Evolutionary conservation across 1,139 yeast genomes (phyloP), one percentile per base, ranked within the genome.

Genomic region (Hyphopichia khmerensis): DNA sequence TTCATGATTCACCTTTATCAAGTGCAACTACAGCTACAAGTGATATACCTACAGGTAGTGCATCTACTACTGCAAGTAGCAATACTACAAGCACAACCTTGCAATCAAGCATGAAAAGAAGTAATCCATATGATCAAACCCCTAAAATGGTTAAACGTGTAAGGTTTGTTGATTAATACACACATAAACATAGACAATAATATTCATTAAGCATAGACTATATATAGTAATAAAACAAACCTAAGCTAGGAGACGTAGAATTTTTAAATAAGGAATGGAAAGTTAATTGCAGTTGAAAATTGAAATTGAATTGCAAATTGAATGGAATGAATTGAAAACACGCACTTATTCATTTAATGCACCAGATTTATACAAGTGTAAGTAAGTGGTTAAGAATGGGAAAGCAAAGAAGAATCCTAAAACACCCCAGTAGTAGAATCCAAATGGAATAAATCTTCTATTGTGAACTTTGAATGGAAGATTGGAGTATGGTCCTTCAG

Each of bases 391-490:
- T 55, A 84, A 68, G 74, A 84, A 82, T 64, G 95, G 95, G 64
- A 87, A 71, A 42, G 67, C 62, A 53, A 73, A 73, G 67, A 72
- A 71, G 59, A 69, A 62, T 6, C 90, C 83, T 61, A 88, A 79
- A 71, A 82, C 83, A 43, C 91, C 82, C 77, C 87, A 85, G 76
- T 84, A 96, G 53, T 84, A 76, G 41, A 88, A 72, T 56, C 82
- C 85, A 66, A 80, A 89, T 52, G 98, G 98, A 52, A 91, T 78
- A 46, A 44, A 55, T 75, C 82, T 87, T 80, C 96, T 88, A 79
- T 82, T 76, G 78, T 88, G 89, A 52, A 93, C 95, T 77, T 82
- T 81, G 82, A 91, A 93, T 52, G 99, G 99, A 53, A 93, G 63
- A 80, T 93, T 93, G 62, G 86, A 76, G 84, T 93, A 91, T 41